Conservation (phyloP, 352 stramenopile species). For the Globisporangium polare region DNA sequence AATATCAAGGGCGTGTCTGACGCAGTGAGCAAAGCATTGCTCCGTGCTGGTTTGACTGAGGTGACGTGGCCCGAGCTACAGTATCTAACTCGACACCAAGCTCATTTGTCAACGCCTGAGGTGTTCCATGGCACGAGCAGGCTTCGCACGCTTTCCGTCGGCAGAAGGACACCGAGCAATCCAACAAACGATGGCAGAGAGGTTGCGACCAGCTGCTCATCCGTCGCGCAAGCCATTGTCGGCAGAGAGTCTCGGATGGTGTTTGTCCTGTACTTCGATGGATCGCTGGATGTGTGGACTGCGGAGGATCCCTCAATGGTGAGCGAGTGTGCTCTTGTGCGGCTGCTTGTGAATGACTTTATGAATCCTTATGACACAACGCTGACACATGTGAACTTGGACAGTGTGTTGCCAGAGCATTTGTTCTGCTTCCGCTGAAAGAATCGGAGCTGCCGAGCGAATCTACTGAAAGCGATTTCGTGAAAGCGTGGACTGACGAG, state of each 20-base stretch:
- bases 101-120: neutral
- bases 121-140: neutral
- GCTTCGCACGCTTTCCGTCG: neutral
- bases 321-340: neutral
- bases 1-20: neutral
- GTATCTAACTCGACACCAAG: neutral
- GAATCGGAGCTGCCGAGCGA: neutral
- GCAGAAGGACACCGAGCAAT: neutral
- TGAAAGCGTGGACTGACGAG: constrained; percentile 1
- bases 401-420: neutral
- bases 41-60: neutral
- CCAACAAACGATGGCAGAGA: neutral
- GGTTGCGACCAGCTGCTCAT: neutral
- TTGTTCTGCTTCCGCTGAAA: neutral
- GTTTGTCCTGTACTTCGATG: neutral
- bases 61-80: constrained; percentile 5
- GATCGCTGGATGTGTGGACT: neutral
- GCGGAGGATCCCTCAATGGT: neutral
- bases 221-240: neutral
- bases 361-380: neutral
- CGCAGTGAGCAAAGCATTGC: neutral
- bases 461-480: neutral
- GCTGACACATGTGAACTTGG: neutral
- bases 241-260: neutral
- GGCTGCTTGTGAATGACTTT: neutral